Evolutionary conservation across 306 rosid genomes (phyloP), one percentile per base, ranked within the genome.

Genomic region (Lupinus albus): DNA sequence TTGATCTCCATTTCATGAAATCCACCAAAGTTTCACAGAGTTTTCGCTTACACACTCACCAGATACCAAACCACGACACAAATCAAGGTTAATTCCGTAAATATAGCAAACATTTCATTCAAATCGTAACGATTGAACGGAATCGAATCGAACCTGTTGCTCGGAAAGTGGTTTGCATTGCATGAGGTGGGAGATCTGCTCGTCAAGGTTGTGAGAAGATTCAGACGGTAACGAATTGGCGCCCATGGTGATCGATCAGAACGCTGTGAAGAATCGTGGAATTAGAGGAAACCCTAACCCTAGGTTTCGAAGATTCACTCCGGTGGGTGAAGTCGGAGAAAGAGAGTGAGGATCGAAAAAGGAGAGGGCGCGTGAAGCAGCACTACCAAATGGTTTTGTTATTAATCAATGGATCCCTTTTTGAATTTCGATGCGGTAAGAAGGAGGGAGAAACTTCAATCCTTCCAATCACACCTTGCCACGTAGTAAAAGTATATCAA

Each of bases 161-260:
- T 93, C 98, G 15, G 93, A 84, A 65, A 93, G 95, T 21, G 98
- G 98, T 77, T 89, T 89, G 97, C 98, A 93, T 85, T 93, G 94
- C 97, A 84, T 88, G 80, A 93, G 97, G 88, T 93, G 97, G 15
- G 96, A 83, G 94, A 93, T 93, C 98, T 93, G 97, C 79, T 93
- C 96, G 58, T 93, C 87, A 64, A 93, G 88, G 73, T 87, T 91
- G 64, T 51, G 69, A 48, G 77, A 76, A 5, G 87, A 76, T 2
- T 89, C 95, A 52, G 88, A 65, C 7, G 84, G 45, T 46, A 80
- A 54, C 12, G 93, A 93, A 86, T 88, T 81, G 39, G 80, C 66
- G 49, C 93, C 95, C 98, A 92, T 93, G 68, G 53, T 49, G 77
- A 74, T 25, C 38, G 38, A 33, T 67, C 67, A 53, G 71, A 45